These are phyloP conservation scores for Chaetomiaceae sp. DNA, from an alignment of 2,329 filamentous ascomycete species.

Conservation along the genomic window DNA sequence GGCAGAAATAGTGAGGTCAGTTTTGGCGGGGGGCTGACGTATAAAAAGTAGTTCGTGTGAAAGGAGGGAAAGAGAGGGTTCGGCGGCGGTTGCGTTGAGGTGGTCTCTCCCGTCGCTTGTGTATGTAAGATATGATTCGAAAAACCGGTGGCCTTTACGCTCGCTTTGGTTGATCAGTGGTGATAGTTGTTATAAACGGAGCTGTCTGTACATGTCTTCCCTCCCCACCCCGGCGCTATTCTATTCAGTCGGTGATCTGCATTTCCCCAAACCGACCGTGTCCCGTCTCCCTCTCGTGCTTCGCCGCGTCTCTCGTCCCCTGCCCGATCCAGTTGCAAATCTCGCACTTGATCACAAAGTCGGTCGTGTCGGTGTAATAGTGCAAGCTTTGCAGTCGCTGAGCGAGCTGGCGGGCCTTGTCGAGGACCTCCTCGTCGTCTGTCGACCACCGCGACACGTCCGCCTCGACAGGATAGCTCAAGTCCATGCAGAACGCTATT, in stretches of 20 bases:
- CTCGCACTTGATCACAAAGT: slow-evolving; percentile 75
- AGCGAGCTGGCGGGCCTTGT: slow-evolving; percentile 61
- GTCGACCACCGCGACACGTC: slow-evolving; percentile 61
- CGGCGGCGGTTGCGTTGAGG: too few relatives aligned
- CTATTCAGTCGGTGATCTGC: slow-evolving; percentile 27
- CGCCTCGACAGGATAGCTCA: slow-evolving; percentile 62
- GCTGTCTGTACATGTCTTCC: too few relatives aligned
- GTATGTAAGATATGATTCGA: too few relatives aligned
- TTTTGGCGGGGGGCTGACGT: slow-evolving; percentile 49
- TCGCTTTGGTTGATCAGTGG: too few relatives aligned
- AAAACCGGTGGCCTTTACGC: too few relatives aligned
- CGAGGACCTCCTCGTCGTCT: slow-evolving; percentile 62
- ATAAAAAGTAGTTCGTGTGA: slow-evolving; percentile 39
- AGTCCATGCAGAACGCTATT: slow-evolving; percentile 65
- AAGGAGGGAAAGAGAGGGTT: too few relatives aligned
- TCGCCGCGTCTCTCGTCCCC: slow-evolving; percentile 56
- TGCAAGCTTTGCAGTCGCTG: slow-evolving; percentile 62
- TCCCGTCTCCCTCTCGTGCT: slow-evolving; percentile 57
- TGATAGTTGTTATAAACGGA: too few relatives aligned
- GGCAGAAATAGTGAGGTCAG: slow-evolving; percentile 37
- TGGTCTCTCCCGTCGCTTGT: too few relatives aligned
- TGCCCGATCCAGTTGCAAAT: slow-evolving; percentile 64
- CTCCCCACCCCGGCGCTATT: too few relatives aligned
- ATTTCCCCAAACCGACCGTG: slow-evolving; percentile 45
- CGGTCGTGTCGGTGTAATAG: slow-evolving; percentile 85